These are phyloP conservation scores for Beauveria scarabaeidicola DNA, from an alignment of 2,329 filamentous ascomycete genomes.

Conservation along the genomic window DNA sequence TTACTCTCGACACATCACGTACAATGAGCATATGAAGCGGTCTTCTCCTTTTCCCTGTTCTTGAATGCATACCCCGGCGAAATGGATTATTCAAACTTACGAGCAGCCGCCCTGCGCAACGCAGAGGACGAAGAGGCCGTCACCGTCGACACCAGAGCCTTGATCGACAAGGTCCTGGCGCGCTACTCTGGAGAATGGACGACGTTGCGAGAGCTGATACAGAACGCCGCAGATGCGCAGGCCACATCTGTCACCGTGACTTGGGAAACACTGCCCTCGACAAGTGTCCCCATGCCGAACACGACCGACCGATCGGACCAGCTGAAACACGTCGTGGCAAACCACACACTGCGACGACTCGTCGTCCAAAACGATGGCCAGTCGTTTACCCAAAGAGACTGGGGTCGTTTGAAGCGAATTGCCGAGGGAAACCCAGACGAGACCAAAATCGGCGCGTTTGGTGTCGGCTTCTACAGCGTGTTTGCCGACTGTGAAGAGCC, in stretches of 20 bases:
- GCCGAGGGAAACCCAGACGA: conserved; percentile 99
- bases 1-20: background rate
- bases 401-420: conserved; percentile 87
- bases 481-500: conserved; percentile 98
- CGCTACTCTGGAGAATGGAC: conserved; percentile 96
- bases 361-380: conserved; percentile 89
- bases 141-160: conserved; percentile 89
- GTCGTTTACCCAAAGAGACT: conserved; percentile 82
- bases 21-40: background rate
- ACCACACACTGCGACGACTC: conserved; percentile 82
- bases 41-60: background rate
- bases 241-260: conserved; percentile 83
- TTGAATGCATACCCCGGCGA: conserved; percentile 12
- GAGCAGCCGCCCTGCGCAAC: conserved; percentile 76
- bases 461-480: conserved; percentile 96
- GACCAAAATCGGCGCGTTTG: conserved; percentile 97
- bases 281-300: conserved; percentile 60
- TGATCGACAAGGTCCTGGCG: conserved; percentile 96
- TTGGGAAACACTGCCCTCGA: conserved; percentile 84
- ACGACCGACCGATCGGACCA: conserved; percentile 60
- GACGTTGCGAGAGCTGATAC: conserved; percentile 82
- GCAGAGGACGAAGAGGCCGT: conserved; percentile 93
- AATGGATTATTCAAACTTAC: conserved; percentile 69
- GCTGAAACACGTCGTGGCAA: conserved; percentile 72
- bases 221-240: conserved; percentile 96